phyloP scores from a whole-genome alignment of 805 yeast species.

The Zygoascus tannicola region DNA sequence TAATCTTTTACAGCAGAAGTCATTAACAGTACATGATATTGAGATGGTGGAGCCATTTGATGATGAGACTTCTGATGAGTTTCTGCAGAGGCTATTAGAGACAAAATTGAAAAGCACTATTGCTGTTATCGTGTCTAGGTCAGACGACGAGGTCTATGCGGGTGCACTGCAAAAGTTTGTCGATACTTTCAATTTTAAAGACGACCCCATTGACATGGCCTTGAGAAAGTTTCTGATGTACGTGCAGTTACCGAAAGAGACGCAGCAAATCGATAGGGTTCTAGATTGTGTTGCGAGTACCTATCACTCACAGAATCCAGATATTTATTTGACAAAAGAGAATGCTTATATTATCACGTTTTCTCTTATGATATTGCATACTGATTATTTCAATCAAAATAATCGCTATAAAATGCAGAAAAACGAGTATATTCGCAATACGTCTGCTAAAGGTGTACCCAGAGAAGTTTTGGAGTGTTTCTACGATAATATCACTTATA shows the following conservation, averaged over 20 bases:
- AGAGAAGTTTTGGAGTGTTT: conserved; percentile 38
- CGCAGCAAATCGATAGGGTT: conserved; percentile 68
- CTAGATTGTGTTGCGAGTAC: conserved; percentile 47
- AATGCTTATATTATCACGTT: conserved; percentile 55
- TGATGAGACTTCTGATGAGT: conserved; percentile 27
- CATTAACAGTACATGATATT: conserved; percentile 12
- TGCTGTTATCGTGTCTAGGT: conserved; percentile 26
- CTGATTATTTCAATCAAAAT: conserved; percentile 60
- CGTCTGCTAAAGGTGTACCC: conserved; percentile 29
- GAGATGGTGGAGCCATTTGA: conserved; percentile 6
- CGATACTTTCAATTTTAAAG: conserved; percentile 38
- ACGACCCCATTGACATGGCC: conserved; percentile 57
- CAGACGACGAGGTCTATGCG: conserved; percentile 24
- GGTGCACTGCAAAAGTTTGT: conserved; percentile 26
- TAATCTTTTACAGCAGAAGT: not conserved
- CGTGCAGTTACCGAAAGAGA: conserved; percentile 56
- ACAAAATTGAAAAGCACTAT: conserved; percentile 14
- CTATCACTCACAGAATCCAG: conserved; percentile 39
- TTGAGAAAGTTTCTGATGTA: conserved; percentile 49
- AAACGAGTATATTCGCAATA: conserved; percentile 47
- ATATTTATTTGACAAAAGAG: conserved; percentile 34
- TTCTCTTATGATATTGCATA: conserved; percentile 61
- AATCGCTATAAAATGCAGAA: conserved; percentile 61
- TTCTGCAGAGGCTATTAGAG: conserved; percentile 25
- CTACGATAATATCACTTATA: conserved; percentile 56